A percentile compares a stretch with the other conserved stretches of the same genome.
phyloP scores from a whole-genome alignment of 345 rosid species.

The Ceriops zippeliana region DNA sequence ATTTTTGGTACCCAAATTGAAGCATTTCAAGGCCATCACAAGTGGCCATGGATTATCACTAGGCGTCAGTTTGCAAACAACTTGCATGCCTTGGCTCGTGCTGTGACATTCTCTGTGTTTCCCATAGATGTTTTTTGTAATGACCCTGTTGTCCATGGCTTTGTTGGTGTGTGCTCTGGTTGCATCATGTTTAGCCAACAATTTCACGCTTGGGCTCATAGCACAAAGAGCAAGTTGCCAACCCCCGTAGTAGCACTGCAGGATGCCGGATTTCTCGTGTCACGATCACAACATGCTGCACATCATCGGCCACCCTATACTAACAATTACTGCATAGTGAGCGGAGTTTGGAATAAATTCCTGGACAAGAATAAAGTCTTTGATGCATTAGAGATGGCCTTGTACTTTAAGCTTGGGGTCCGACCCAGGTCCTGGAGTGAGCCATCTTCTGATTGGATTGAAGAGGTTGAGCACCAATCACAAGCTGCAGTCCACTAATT shows the following conservation, averaged over 20 bases:
- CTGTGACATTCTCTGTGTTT: conserved; percentile 47
- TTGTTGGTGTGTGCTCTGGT: conserved; percentile 54
- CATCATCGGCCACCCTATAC: conserved; percentile 82
- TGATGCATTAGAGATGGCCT: conserved; percentile 68
- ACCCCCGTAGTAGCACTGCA: conserved; percentile 60
- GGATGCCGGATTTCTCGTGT: conserved; percentile 66
- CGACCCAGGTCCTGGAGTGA: conserved; percentile 88
- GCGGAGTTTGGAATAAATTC: conserved; percentile 73
- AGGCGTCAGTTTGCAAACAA: conserved; percentile 86
- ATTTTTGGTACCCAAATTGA: conserved; percentile 74
- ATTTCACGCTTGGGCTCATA: conserved; percentile 94
- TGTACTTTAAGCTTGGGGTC: conserved; percentile 57
- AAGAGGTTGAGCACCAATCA: conserved; percentile 35
- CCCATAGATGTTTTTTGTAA: conserved; percentile 52
- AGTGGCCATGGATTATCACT: conserved; percentile 87
- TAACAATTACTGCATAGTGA: conserved; percentile 85
- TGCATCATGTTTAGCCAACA: conserved; percentile 93
- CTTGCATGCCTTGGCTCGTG: conserved; percentile 65
- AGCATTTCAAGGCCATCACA: conserved; percentile 91
- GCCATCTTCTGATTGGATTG: conserved; percentile 60
- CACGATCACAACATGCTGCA: conserved; percentile 55
- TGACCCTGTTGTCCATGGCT: conserved; percentile 49
- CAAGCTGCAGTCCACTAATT: conserved; percentile 20
- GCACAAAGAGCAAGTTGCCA: conserved; percentile 83
- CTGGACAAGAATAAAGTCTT: conserved; percentile 62